Evolutionary conservation across 2,329 filamentous ascomycete genomes (phyloP).

Genomic region (Tolypocladium guangdongense): DNA sequence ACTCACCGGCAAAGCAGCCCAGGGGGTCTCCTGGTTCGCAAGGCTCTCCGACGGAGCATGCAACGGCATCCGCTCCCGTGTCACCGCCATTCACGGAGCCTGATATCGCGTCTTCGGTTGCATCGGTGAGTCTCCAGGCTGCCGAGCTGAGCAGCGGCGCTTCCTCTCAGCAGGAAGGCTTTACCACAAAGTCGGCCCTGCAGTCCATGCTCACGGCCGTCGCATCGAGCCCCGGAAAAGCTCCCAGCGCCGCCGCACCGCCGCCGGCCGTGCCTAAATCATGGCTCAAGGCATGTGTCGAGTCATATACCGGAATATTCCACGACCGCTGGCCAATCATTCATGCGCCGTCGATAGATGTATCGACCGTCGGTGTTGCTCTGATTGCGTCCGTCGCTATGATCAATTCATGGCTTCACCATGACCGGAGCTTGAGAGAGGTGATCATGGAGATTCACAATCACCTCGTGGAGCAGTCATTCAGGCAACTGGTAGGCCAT

Average conservation of each 20-base stretch:
- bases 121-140: background rate
- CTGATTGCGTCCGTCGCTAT: conserved; percentile 21
- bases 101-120: background rate
- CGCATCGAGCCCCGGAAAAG: background rate
- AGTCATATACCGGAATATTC: conserved; percentile 27
- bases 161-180: background rate
- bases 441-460: conserved; percentile 19
- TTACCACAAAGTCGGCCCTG: conserved; percentile 1
- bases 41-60: background rate
- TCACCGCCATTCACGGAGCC: background rate
- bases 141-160: background rate
- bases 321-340: conserved; percentile 31
- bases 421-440: conserved; percentile 13
- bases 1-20: background rate
- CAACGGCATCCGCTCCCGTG: background rate
- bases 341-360: conserved; percentile 23
- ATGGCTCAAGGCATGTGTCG: conserved; percentile 11
- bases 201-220: conserved; percentile 5
- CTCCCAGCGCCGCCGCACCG: background rate
- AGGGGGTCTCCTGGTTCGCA: background rate
- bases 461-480: conserved; percentile 17
- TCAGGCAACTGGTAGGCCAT: conserved; percentile 16
- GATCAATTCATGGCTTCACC: conserved; percentile 27
- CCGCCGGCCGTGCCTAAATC: conserved; percentile 6
- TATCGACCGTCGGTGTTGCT: conserved; percentile 14